A percentile compares a stretch with the other conserved stretches of the same genome.
Evolutionary conservation across 495 filamentous ascomycete species (phyloP).

Genomic region (Aspergillus leporis): DNA sequence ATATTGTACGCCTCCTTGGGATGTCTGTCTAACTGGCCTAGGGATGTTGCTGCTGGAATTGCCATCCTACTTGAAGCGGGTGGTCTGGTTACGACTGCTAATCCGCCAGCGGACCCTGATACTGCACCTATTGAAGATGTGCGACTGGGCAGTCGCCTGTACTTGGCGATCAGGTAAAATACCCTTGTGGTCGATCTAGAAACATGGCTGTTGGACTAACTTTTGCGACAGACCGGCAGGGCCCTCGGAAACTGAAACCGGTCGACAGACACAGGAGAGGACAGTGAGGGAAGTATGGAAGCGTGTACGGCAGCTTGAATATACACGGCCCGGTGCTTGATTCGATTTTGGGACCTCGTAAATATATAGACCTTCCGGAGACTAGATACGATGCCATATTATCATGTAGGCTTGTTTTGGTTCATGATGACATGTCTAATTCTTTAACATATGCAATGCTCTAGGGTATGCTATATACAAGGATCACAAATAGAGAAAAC

Average conservation of each 20-base stretch:
- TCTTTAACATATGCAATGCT: conserved; percentile 28
- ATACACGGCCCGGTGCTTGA: conserved; percentile 54
- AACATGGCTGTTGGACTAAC: neutral
- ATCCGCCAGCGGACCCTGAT: conserved; percentile 55
- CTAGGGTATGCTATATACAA: conserved; percentile 32
- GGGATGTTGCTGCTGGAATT: conserved; percentile 57
- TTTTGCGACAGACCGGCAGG: conserved; percentile 55
- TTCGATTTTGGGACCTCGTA: neutral
- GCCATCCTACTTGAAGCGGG: conserved; percentile 60
- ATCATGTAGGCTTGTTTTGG: neutral
- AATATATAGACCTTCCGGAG: neutral
- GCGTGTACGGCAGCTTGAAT: conserved; percentile 60
- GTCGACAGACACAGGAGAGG: conserved; percentile 61
- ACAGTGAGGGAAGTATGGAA: conserved; percentile 69
- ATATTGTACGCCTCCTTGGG: neutral
- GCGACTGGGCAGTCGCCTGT: conserved; percentile 60
- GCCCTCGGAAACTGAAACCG: conserved; percentile 57
- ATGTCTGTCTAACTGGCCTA: conserved; percentile 10
- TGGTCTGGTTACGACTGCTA: conserved; percentile 65
- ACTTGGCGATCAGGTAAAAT: conserved; percentile 61
- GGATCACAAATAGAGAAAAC: conserved; percentile 23
- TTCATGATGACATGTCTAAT: conserved; percentile 23
- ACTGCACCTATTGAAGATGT: conserved; percentile 58
- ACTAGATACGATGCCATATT: neutral
- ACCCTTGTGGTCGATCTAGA: neutral